phyloP scores from a whole-genome alignment of 176 grass and related monocot genomes.

The Avena eriantha region DNA sequence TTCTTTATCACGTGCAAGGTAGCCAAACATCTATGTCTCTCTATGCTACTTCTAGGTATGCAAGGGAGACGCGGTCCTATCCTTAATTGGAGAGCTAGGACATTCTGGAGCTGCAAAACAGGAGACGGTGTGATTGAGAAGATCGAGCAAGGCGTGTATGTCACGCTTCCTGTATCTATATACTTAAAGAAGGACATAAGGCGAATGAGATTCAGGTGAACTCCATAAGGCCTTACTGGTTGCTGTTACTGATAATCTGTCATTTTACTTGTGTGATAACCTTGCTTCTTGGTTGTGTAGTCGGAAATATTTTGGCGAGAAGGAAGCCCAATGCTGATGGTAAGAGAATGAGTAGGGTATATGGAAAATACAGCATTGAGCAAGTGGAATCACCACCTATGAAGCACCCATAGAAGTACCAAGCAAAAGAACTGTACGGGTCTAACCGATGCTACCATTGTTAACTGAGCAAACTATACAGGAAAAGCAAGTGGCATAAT shows the following conservation, averaged over 20 bases:
- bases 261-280: not conserved
- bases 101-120: no score
- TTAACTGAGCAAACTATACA: not conserved
- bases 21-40: no score
- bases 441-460: not conserved
- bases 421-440: slow-evolving; percentile 20
- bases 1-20: no score
- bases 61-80: no score
- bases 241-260: not conserved
- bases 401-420: slow-evolving; percentile 6
- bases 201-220: slow-evolving; percentile 86
- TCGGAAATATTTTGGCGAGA: slow-evolving; percentile 85
- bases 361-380: slow-evolving; percentile 49
- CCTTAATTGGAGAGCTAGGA: no score
- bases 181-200: slow-evolving; percentile 66
- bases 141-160: slow-evolving; percentile 80
- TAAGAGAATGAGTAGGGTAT: slow-evolving; percentile 64
- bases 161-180: slow-evolving; percentile 53
- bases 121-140: slow-evolving; percentile 59
- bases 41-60: no score
- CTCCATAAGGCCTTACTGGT: not conserved
- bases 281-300: slow-evolving; percentile 47
- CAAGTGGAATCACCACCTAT: slow-evolving; percentile 1
- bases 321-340: slow-evolving; percentile 88
- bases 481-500: no score